Evolutionary conservation across 2,329 filamentous ascomycete species (phyloP).

Genomic region (Diplodia sapinea): DNA sequence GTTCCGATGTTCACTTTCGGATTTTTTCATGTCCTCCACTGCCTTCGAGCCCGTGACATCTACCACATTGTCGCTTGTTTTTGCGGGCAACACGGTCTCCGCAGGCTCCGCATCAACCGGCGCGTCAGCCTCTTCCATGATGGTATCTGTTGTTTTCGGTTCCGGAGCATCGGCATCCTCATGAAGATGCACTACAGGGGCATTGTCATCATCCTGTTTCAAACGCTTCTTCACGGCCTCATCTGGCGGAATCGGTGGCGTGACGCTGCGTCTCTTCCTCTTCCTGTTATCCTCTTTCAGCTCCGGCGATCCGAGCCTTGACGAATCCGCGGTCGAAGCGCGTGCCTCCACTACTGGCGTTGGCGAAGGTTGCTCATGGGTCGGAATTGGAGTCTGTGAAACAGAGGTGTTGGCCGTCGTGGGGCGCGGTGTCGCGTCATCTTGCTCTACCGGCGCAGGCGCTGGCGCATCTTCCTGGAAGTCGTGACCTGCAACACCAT

Average conservation of each 20-base stretch:
- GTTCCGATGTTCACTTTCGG: slow-evolving; percentile 27
- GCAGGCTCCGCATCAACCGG: slow-evolving; percentile 19
- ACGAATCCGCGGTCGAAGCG: slow-evolving; percentile 32
- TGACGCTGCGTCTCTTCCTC: slow-evolving; percentile 50
- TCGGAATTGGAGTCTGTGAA: slow-evolving; percentile 31
- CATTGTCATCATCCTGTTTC: slow-evolving; percentile 46
- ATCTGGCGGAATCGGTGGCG: slow-evolving; percentile 44
- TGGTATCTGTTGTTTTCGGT: slow-evolving; percentile 11
- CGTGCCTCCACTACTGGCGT: slow-evolving; percentile 10
- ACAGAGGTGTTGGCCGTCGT: slow-evolving; percentile 22
- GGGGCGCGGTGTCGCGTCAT: slow-evolving; percentile 19
- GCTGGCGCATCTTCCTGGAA: slow-evolving; percentile 26
- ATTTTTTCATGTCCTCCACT: slow-evolving; percentile 39
- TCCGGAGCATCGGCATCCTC: slow-evolving; percentile 36
- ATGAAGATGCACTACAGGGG: slow-evolving; percentile 40
- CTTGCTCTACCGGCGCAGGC: slow-evolving; percentile 6
- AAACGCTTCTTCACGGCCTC: slow-evolving; percentile 53
- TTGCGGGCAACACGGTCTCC: slow-evolving; percentile 35
- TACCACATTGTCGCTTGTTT: slow-evolving; percentile 41
- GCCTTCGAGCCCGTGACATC: slow-evolving; percentile 33
- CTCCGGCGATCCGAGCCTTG: slow-evolving; percentile 46
- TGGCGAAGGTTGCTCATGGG: slow-evolving; percentile 21
- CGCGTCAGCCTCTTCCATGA: slow-evolving; percentile 20
- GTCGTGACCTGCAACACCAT: slow-evolving; percentile 1
- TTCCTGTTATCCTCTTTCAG: slow-evolving; percentile 48